Evolutionary conservation across 2,329 filamentous ascomycete genomes (phyloP).

Genomic region (Eutypella sp.): DNA sequence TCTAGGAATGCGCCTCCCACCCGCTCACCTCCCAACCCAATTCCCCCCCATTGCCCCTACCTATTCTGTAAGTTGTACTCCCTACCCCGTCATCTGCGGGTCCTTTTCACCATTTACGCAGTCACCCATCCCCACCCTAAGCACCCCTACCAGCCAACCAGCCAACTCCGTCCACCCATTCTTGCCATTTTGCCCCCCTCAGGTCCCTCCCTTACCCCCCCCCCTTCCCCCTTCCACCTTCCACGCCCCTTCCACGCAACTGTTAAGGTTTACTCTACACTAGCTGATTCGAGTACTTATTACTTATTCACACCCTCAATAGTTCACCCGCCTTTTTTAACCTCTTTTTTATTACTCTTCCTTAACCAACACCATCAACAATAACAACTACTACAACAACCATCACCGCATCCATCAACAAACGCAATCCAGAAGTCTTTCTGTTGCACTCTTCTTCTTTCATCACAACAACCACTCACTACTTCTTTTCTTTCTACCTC

Average conservation of each 20-base stretch:
- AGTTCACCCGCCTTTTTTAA: slow-evolving; percentile 8
- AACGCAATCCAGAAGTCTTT: neutral
- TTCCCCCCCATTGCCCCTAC: too few relatives aligned
- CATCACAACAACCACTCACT: slow-evolving; percentile 5
- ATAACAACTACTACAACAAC: neutral
- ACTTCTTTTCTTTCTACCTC: slow-evolving; percentile 5
- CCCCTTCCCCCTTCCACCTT: neutral
- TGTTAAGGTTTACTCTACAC: too few relatives aligned
- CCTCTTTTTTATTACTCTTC: neutral
- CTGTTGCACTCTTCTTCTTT: neutral
- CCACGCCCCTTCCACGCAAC: neutral
- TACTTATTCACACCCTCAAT: neutral
- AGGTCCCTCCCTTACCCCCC: neutral
- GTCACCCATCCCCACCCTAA: too few relatives aligned
- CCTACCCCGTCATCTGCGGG: too few relatives aligned
- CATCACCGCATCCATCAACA: too few relatives aligned
- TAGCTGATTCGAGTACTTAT: too few relatives aligned
- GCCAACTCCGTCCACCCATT: too few relatives aligned
- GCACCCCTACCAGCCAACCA: too few relatives aligned
- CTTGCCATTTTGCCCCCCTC: neutral
- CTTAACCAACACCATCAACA: neutral
- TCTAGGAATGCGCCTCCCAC: too few relatives aligned
- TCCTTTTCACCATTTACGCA: too few relatives aligned
- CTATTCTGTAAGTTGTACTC: too few relatives aligned
- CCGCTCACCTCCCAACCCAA: too few relatives aligned